Base-by-base conservation (phyloP, 2,329 filamentous ascomycete genomes). In the Alternaria sp. region DNA sequence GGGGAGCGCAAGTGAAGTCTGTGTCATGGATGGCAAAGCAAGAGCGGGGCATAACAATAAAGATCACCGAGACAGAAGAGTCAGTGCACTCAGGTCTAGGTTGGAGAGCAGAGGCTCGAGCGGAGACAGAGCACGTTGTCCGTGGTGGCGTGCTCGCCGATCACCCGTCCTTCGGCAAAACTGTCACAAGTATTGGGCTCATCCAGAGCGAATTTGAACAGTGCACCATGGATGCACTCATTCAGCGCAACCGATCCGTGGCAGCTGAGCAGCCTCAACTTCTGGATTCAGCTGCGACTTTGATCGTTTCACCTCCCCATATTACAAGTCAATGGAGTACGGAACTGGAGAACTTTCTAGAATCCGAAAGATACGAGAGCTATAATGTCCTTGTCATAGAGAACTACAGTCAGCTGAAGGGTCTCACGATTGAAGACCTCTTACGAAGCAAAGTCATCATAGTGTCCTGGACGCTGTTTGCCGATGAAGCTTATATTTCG, bases 161-260 rank as follows among this genome's bases (percentile, higher is more conserved):
- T 69, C 83, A 87, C 47, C 88, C 90, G 32, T 89, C 87, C 0
- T 91, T 89, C 70, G 90, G 90, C 0, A 91, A 92, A 70, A 91
- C 89, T 0, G 85, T 88, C 2, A 85, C 86, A 0, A 85, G 84
- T 3, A 80, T 91, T 12, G 88, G 83, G 1, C 75, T 91, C 9
- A 84, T 90, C 28, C 81, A 86, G 36, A 75, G 79, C 5, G 81
- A 85, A 47, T 81, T 82, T 26, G 64, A 77, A 10, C 46, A 70
- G 8, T 30, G 53, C 1, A 44, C 47, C 40, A 58, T 40, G 15
- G 61, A 49, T 44, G 62, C 11, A 17, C 63, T 74, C n/a, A 17
- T 74, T 1, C 21, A 63, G 12, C 54, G 55, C 9, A 73, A 76
- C 17, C 5, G 51, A 57, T 7, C 54, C 36, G 25, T 21, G n/a